Base-by-base conservation (phyloP, 208 protist species). In the Trypanosoma scelopori region DNA sequence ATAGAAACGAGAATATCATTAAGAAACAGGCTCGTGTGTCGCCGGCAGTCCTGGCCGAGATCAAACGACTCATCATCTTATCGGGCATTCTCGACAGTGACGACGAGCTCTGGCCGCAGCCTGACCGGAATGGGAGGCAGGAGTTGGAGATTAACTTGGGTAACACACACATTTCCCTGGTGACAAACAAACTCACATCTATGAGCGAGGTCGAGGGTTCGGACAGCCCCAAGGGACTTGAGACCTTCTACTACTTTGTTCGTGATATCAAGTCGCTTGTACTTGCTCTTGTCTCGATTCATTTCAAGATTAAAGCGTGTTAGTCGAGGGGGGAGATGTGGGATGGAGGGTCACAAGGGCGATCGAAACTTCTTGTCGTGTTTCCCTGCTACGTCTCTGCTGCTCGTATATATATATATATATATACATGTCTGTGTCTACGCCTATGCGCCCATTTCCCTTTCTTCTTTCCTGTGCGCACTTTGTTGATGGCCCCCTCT, bases 1-100 rank as follows among this genome's bases (percentile, higher is more conserved):
- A 96, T 74, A 71, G 87, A 51, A 96, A 93, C 32, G 90, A 96
- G 56, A 89, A 89, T 57, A 92, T 92, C 56, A 93, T 96, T 68
- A 93, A 92, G 74, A 91, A 92, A 60, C 87, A 92, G 70, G 76
- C 81, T 1, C 60, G 83, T 3, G 75, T 93, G 1, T 91, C 87
- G 4, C 79, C 78, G 1, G 81, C 72, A 3, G 87, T 96, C 15
- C 61, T 96, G 18, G 79, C 91, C 13, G 84, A 88, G 58, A 71
- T 93, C 45, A 92, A 91, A 62, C 72, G 70, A 42, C 65, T 92
- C 39, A 82, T 92, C 57, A 78, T 91, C 39, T 57, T 77, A 37
- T 88, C 83, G 13, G 58, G 45, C 1, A 58, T 96, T 20, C 90
- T 81, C 59, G 84, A 91, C 23, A 79, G 81, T 58, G 83, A 92